A percentile compares a stretch with the other conserved stretches of the same genome.
These are phyloP conservation scores for Pseudophaeomoniella oleicola DNA, from an alignment of 2,329 filamentous ascomycete genomes.

Conservation along the genomic window DNA sequence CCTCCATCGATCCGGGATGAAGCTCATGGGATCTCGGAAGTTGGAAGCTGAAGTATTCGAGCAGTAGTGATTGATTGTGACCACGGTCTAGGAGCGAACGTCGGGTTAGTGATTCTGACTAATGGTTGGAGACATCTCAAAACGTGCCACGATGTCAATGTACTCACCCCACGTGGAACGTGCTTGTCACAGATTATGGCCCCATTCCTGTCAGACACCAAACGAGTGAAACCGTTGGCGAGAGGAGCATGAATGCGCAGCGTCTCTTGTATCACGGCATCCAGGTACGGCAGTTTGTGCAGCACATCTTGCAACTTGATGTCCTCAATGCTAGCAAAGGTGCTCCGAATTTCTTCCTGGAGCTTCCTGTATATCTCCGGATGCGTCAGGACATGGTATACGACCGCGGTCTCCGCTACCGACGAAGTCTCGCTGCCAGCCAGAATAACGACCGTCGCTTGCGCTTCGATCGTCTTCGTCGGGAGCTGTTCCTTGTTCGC, in stretches of 20 bases:
- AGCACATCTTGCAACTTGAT: background rate
- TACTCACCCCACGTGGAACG: constrained; percentile 12
- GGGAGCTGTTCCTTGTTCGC: background rate
- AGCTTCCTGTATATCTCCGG: constrained; percentile 15
- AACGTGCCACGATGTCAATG: background rate
- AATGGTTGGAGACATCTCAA: background rate
- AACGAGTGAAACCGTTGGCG: constrained; percentile 15
- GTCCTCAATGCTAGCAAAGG: background rate
- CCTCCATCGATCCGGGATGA: constrained; percentile 25
- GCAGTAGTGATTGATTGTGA: constrained; percentile 16
- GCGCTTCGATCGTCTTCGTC: background rate
- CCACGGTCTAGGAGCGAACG: background rate
- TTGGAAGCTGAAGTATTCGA: constrained; percentile 16
- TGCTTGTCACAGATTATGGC: constrained; percentile 10
- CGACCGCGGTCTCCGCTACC: background rate
- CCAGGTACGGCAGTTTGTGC: constrained; percentile 19
- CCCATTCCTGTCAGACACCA: constrained; percentile 12
- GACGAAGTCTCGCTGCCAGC: background rate
- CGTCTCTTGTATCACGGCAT: constrained; percentile 24
- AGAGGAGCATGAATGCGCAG: constrained; percentile 16
- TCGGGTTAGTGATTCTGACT: background rate
- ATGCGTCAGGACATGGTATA: constrained; percentile 4
- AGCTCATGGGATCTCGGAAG: constrained; percentile 12
- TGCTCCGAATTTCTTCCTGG: background rate
- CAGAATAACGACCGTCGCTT: background rate